These are phyloP conservation scores for Geotrichum armillariae DNA, from an alignment of 1,139 yeast genomes.

Conservation along the genomic window DNA sequence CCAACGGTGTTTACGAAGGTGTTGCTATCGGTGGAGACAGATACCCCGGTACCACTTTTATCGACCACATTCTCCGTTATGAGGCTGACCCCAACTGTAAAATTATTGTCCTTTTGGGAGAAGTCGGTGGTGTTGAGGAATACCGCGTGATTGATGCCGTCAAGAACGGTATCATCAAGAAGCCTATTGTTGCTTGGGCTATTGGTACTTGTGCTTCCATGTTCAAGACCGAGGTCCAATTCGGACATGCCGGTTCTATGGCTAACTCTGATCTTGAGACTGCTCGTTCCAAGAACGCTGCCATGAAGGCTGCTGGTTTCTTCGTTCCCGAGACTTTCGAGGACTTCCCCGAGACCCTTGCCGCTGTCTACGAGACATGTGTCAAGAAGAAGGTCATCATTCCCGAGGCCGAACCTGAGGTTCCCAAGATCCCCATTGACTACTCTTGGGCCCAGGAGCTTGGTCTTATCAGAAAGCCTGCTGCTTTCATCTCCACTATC, in stretches of 20 bases:
- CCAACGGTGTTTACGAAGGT: slow-evolving; percentile 51
- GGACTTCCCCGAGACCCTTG: slow-evolving; percentile 46
- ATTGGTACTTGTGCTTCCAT: slow-evolving; percentile 50
- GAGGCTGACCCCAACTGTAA: slow-evolving; percentile 49
- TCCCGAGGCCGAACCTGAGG: slow-evolving; percentile 46
- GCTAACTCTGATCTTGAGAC: slow-evolving; percentile 50
- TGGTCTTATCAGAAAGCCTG: slow-evolving; percentile 49
- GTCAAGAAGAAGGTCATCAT: slow-evolving; percentile 42
- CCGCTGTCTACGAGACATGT: slow-evolving; percentile 41
- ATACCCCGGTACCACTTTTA: slow-evolving; percentile 51
- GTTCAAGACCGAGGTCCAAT: slow-evolving; percentile 52
- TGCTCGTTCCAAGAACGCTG: slow-evolving; percentile 46
- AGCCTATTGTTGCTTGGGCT: slow-evolving; percentile 52
- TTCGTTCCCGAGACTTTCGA: slow-evolving; percentile 48
- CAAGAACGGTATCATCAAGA: slow-evolving; percentile 45
- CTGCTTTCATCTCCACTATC: slow-evolving; percentile 49
- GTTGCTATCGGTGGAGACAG: slow-evolving; percentile 51
- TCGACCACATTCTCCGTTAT: slow-evolving; percentile 48
- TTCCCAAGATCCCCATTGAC: slow-evolving; percentile 50
- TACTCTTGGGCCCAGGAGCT: slow-evolving; percentile 51
- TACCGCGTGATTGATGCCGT: slow-evolving; percentile 51
- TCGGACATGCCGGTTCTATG: slow-evolving; percentile 51
- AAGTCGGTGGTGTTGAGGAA: slow-evolving; percentile 51
- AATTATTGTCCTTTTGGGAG: slow-evolving; percentile 47
- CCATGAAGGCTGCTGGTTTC: slow-evolving; percentile 49